Evolutionary conservation across 768 basidiomycete species (phyloP), one percentile per base, ranked within the genome.

Genomic region (Chlorophyllum brunneum): DNA sequence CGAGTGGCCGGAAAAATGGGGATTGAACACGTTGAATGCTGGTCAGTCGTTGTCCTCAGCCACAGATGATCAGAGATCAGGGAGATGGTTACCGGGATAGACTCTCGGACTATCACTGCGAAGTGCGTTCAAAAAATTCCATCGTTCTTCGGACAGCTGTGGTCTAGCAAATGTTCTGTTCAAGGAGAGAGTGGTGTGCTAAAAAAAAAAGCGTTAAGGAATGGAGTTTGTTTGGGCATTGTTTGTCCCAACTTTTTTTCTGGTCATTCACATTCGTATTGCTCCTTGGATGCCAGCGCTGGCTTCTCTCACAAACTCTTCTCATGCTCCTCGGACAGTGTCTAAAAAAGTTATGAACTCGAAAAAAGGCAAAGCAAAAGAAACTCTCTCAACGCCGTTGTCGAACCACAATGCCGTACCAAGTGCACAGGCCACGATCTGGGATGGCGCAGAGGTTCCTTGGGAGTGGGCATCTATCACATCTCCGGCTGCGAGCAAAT

Each of bases 381-480:
- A 71, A 60, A 69, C 68, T 31, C 56, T 55, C 36, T n/a, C 29
- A 20, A 34, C 55, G 38, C 40, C 58, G 48, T 43, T 47, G 40
- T 39, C 37, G 38, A 42, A 39, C 24, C 65, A 48, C 43, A 51
- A 41, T 37, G 48, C 52, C 11, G 43, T 46, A 22, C 56, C 49
- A 49, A 29, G 34, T 51, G 53, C 50, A 50, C 38, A 46, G 37
- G 51, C 54, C 48, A 53, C 59, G 39, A 57, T 51, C 34, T 58
- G 61, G 66, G 65, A 67, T 56, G 41, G 52, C 13, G 55, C 61
- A 52, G 67, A 65, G 58, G 65, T 68, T 27, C 61, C 67, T 42
- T 86, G 85, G 87, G 69, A 79, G 48, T 92, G 89, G 89, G 73
- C 77, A 51, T 76, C 80, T 42, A 72, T 93, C 52, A 82, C 88